Conservation (phyloP, 768 basidiomycete genomes). For the Russula sp. region DNA sequence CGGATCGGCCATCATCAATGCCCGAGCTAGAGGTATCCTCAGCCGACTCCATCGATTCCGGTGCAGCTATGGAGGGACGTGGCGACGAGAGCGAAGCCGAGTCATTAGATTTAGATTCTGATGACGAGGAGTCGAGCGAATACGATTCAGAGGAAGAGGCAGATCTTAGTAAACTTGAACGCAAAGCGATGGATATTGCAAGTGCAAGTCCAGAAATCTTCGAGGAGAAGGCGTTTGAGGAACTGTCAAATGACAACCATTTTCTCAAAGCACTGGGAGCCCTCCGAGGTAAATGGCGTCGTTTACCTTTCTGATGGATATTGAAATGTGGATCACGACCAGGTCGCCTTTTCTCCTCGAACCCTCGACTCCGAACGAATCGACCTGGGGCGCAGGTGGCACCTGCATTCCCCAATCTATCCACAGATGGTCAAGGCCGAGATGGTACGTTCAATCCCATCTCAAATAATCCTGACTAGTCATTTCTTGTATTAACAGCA, state of each 20-base stretch:
- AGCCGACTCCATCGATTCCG: conserved; percentile 39
- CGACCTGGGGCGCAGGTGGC: conserved; percentile 8
- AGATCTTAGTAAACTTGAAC: conserved; percentile 54
- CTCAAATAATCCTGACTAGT: background rate
- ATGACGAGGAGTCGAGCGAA: conserved; percentile 40
- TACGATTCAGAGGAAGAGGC: conserved; percentile 73
- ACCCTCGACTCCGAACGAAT: conserved; percentile 21
- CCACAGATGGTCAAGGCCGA: background rate
- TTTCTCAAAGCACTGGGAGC: conserved; percentile 76
- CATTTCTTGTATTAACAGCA: conserved; percentile 7
- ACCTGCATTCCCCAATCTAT: background rate
- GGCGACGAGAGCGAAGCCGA: conserved; percentile 41
- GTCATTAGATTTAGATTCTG: conserved; percentile 39
- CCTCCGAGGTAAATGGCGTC: conserved; percentile 53
- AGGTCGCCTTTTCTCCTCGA: conserved; percentile 63
- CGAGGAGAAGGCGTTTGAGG: conserved; percentile 45
- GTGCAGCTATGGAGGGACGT: conserved; percentile 37
- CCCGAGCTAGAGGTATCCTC: conserved; percentile 56
- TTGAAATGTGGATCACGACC: background rate
- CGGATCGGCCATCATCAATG: conserved; percentile 58
- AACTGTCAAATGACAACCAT: conserved; percentile 65
- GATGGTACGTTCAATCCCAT: conserved; percentile 1
- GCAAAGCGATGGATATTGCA: conserved; percentile 72
- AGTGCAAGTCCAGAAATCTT: conserved; percentile 56
- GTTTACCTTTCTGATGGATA: background rate